Evolutionary conservation across 495 filamentous ascomycete genomes (phyloP).

Genomic region (Penicillium verhagenii): DNA sequence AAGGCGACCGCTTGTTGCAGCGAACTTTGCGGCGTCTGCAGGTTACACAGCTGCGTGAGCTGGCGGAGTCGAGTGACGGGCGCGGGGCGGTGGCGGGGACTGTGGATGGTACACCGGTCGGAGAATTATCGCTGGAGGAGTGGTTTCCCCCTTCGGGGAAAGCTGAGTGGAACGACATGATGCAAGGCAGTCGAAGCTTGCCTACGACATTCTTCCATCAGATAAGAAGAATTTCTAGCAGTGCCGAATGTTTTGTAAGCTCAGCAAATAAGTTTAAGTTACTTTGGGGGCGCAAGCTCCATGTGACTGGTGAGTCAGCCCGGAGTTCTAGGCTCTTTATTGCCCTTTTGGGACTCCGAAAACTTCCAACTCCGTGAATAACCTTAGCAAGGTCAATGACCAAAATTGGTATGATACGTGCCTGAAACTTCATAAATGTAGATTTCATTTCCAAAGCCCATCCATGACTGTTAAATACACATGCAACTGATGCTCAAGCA

Average conservation of each 20-base stretch:
- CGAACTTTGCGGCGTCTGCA: constrained; percentile 82
- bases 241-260: not conserved
- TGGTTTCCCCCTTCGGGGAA: constrained; percentile 21
- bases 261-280: not conserved
- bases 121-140: constrained; percentile 24
- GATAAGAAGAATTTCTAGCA: not conserved
- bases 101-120: constrained; percentile 8
- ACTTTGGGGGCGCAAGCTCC: constrained; percentile 6
- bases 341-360: not conserved
- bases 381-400: no score
- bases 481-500: constrained; percentile 5
- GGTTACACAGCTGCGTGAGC: constrained; percentile 77
- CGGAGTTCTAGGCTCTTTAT: not conserved
- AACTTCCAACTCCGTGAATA: no score
- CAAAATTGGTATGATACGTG: no score
- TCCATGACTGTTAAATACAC: not conserved
- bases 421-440: no score
- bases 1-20: constrained; percentile 82
- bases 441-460: not conserved
- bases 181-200: constrained; percentile 1
- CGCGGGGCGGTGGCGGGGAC: constrained; percentile 19
- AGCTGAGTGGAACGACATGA: constrained; percentile 34
- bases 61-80: constrained; percentile 26
- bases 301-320: constrained; percentile 18
- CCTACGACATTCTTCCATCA: constrained; percentile 14